phyloP scores from a whole-genome alignment of 331 rosid genomes.

The Rhamnella rubrinervis region DNA sequence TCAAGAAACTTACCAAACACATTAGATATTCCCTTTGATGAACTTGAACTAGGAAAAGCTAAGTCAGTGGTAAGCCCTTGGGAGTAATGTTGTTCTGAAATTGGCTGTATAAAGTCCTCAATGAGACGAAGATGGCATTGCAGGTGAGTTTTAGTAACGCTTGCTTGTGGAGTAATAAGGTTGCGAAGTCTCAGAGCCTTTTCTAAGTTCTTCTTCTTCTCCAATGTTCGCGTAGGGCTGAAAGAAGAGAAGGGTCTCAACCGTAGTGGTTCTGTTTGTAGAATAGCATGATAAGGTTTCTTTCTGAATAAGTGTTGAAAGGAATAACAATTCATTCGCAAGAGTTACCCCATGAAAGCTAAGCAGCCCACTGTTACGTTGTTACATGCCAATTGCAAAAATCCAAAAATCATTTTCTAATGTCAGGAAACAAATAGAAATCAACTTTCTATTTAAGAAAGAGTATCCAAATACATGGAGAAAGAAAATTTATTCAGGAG shows the following conservation, averaged over 20 bases:
- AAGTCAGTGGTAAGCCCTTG: neutral
- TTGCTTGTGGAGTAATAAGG: conserved; percentile 40
- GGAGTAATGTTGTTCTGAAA: conserved; percentile 11
- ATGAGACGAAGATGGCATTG: conserved; percentile 66
- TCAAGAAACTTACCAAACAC: conserved; percentile 23
- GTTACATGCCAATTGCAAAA: too few species aligned
- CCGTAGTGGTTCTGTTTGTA: conserved; percentile 10
- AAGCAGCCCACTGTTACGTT: too few species aligned
- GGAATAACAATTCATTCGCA: neutral
- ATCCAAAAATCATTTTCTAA: too few species aligned
- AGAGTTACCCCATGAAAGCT: too few species aligned
- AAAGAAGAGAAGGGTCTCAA: conserved; percentile 32
- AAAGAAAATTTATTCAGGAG: too few species aligned
- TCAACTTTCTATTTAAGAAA: too few species aligned
- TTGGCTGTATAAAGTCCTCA: conserved; percentile 42
- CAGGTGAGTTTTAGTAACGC: conserved; percentile 19
- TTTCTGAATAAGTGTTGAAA: conserved; percentile 5
- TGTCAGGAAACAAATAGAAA: too few species aligned
- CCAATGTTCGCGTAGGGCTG: conserved; percentile 20
- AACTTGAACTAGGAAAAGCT: conserved; percentile 5
- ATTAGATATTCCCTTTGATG: conserved; percentile 12
- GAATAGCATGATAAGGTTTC: conserved; percentile 11
- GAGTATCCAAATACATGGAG: too few species aligned
- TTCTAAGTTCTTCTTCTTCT: conserved; percentile 16
- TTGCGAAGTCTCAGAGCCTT: conserved; percentile 56